Percentiles rank a stretch among this genome's conserved stretches.
phyloP scores from a whole-genome alignment of 768 basidiomycete species.

The Gloeostereum incarnatum region DNA sequence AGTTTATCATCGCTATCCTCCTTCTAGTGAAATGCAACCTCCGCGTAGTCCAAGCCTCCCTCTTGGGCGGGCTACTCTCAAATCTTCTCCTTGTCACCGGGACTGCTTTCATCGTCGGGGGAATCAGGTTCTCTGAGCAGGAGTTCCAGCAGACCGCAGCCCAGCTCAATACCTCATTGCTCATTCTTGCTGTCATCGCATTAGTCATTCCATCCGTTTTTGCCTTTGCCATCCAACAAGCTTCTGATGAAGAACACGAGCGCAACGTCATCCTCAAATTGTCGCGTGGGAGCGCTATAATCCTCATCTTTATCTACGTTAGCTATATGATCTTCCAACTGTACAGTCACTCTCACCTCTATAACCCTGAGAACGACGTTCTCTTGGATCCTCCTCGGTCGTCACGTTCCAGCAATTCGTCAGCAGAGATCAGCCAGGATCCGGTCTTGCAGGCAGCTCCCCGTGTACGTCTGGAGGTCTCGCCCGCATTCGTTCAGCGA shows the following conservation, averaged over 20 bases:
- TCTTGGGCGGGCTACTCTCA: constrained; percentile 2
- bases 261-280: constrained; percentile 2
- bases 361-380: too few species aligned
- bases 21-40: constrained; percentile 5
- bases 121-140: constrained; percentile 2
- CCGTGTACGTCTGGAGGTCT: neutral
- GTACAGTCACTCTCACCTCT: constrained; percentile 4
- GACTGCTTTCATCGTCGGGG: constrained; percentile 5
- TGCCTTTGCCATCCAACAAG: constrained; percentile 4
- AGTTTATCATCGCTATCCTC: constrained; percentile 5
- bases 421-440: too few species aligned
- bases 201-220: constrained; percentile 1
- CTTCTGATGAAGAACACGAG: constrained; percentile 3
- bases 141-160: constrained; percentile 6
- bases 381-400: too few species aligned
- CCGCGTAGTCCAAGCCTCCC: constrained; percentile 4
- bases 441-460: neutral
- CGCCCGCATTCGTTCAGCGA: too few species aligned
- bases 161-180: constrained; percentile 2
- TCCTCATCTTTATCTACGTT: constrained; percentile 6
- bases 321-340: constrained; percentile 3
- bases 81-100: constrained; percentile 5
- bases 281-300: constrained; percentile 2
- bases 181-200: constrained; percentile 4
- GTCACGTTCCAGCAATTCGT: too few species aligned